Base-by-base conservation (phyloP, 2,329 filamentous ascomycete species). In the Alternaria incomplexa region DNA sequence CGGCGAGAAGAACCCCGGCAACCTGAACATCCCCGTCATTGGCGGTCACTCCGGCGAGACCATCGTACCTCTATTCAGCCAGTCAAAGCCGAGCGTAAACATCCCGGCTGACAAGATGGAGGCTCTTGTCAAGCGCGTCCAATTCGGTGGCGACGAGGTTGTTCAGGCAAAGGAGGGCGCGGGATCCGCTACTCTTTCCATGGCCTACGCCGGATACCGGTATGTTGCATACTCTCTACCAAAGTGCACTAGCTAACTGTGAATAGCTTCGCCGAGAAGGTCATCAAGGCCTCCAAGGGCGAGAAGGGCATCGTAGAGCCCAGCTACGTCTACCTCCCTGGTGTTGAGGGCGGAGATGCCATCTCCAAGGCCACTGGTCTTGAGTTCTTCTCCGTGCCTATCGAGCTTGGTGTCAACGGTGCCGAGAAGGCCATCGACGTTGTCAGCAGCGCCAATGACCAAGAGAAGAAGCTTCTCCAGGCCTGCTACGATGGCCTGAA, bases 21-120 rank as follows among this genome's bases (percentile, higher is more conserved):
- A 94, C 81, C 88, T 93, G 72, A 92, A 86, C 71, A 91, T 99
- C 70, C 94, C 95, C 71, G 96, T 99, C 76, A 89, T 99, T 79
- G 96, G 96, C 79, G 96, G 96, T 67, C 96, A 99, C 89, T 97
- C 94, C 64, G 96, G 96, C 79, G 93, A 95, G 86, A 99, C 96
- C 76, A 99, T 99, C 78, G 94, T 99, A 61, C 96, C 96, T 54
- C 89, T 99, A 66, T 97, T 98, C 88, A 97, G 93, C 88, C 91
- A 96, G 85, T 89, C 93, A 72, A 89, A 90, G 78, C 93, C 94
- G 61, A 81, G 87, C 46, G 90, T 96, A 77, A 86, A 87, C 65
- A 96, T 98, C 68, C 93, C 95, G 50, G 87, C 87, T 65, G 93
- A 97, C 80, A 96, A 97, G 87, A 91, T 97, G 75, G 93, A 95